These are phyloP conservation scores for Pichia cephalocereana DNA, from an alignment of 805 yeast genomes.

Conservation along the genomic window DNA sequence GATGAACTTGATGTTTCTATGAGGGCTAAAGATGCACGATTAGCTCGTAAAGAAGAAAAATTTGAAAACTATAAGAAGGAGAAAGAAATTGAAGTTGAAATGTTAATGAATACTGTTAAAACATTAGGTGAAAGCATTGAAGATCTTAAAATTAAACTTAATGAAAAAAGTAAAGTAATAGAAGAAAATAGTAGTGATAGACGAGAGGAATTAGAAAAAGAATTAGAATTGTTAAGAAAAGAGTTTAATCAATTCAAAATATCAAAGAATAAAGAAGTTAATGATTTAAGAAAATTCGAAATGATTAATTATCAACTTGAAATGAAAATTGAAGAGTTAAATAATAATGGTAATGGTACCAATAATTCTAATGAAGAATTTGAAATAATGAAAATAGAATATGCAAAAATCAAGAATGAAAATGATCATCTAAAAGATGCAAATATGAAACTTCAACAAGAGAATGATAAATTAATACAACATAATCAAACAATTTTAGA, in stretches of 20 bases:
- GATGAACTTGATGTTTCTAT: conserved; percentile 39
- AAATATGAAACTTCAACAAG: not conserved
- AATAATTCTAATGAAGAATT: not conserved
- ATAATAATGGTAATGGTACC: not conserved
- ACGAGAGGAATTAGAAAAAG: not conserved
- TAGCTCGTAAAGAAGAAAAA: conserved; percentile 36
- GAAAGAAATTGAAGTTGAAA: conserved; percentile 47
- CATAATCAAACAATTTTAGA: not conserved
- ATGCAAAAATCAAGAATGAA: too few relatives aligned
- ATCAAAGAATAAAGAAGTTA: conserved; percentile 10
- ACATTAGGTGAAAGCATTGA: conserved; percentile 45
- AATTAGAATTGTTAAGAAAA: not conserved
- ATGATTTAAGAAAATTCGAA: conserved; percentile 10
- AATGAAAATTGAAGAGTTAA: conserved; percentile 10
- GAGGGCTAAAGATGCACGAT: conserved; percentile 36
- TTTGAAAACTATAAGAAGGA: conserved; percentile 37
- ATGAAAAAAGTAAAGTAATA: not conserved
- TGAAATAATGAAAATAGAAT: too few relatives aligned
- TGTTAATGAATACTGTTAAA: conserved; percentile 50
- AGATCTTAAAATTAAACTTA: conserved; percentile 22
- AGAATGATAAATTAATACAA: not conserved
- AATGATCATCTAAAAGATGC: not conserved
- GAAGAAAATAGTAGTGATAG: not conserved
- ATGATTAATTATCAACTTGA: conserved; percentile 12
- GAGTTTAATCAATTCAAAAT: conserved; percentile 7